Base-by-base conservation (phyloP, 2,329 filamentous ascomycete species). In the Xylariales sp. region DNA sequence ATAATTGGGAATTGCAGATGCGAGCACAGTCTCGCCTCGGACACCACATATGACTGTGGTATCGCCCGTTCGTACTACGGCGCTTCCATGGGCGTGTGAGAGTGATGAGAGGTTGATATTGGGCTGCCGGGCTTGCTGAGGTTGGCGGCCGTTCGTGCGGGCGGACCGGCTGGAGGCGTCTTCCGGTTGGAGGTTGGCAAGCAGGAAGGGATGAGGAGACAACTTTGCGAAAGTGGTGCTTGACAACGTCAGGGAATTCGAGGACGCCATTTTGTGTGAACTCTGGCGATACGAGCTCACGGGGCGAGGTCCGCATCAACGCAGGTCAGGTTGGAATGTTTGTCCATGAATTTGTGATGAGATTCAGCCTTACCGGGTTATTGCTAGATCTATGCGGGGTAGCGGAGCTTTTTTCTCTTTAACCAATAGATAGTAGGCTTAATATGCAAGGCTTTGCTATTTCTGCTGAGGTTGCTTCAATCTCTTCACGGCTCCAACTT, bases 21-120 rank as follows among this genome's bases (percentile, higher is more conserved):
- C 82, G 35, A 82, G 73, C 19, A 98, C 71, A 5, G 95, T 82
- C 66, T 98, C 93, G 39, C 76, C 90, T 32, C 91, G 81, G 15
- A 98, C 81, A 43, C 91, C 93, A 59, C 90, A 96, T 27, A 98
- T 90, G n/a, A 90, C 88, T 1, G 88, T 89, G 1, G 91, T 97
- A 62, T 94, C 88, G 34, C 93, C 93, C 38, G 86, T 72, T 25
- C 93, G 80, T 37, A 97, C 86, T 0, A 97, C 84, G 1, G 91
- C 85, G 54, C 88, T 94, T 38, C 93, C 93, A 59, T 95, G 84
- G 42, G 88, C 85, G 62, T 98, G 89, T 1, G 88, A 87, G 37
- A 98, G 71, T 16, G 88, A 93, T 19, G 86, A 86, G 0, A 81
- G 80, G 63, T 96, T 93, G 53, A 93, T 73, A 24, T 82, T 80